These are phyloP conservation scores for Mrakiaceae sp. DNA, from an alignment of 1,284 basidiomycete genomes.

Conservation along the genomic window DNA sequence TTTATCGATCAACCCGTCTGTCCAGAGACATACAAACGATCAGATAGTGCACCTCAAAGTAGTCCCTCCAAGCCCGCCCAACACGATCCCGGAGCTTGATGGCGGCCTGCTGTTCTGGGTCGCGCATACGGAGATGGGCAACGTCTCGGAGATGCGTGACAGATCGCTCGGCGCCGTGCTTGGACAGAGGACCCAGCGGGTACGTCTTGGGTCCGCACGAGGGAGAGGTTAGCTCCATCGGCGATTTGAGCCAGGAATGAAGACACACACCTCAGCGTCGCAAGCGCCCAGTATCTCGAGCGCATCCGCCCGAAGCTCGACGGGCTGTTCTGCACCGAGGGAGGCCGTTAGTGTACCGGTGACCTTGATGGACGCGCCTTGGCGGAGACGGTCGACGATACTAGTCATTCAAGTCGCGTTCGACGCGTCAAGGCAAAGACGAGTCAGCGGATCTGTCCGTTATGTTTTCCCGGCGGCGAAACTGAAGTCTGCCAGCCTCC, in stretches of 20 bases:
- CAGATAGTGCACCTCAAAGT: conserved; percentile 53
- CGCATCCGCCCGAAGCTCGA: conserved; percentile 10
- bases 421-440: conserved; percentile 1
- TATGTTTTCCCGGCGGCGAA: conserved; percentile 6
- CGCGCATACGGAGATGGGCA: conserved; percentile 71
- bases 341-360: conserved; percentile 44
- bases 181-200: conserved; percentile 44
- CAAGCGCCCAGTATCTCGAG: conserved; percentile 4
- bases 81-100: conserved; percentile 57
- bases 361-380: conserved; percentile 59
- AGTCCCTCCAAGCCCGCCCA: conserved; percentile 44
- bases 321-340: not conserved
- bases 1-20: not conserved
- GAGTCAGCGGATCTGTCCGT: conserved; percentile 2
- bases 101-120: conserved; percentile 55
- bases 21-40: not conserved
- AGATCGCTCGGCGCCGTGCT: conserved; percentile 37
- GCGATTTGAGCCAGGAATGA: not conserved
- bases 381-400: conserved; percentile 39
- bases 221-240: not conserved
- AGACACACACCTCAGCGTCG: not conserved
- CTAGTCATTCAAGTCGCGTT: conserved; percentile 1
- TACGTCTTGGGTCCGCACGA: conserved; percentile 44
- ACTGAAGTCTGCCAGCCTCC: not conserved
- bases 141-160: conserved; percentile 67